Conservation (phyloP, 208 protist genomes). For the Strigomonas galati region DNA sequence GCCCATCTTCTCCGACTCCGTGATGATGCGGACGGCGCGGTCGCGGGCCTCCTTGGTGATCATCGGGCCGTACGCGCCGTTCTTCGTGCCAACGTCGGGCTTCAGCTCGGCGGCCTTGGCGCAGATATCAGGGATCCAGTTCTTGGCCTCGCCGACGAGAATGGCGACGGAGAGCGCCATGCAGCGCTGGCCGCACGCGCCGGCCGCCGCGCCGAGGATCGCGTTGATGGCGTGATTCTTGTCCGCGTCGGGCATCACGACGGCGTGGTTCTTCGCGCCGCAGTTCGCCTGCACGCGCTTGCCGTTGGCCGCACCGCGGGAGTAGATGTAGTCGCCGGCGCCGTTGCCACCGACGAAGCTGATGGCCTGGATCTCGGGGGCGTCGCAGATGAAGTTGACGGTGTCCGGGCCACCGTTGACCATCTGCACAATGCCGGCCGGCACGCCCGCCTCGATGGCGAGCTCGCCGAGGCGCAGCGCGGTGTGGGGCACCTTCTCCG, state of each 20-base stretch:
- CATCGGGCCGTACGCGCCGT: constrained; percentile 6
- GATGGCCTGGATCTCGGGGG: constrained; percentile 2
- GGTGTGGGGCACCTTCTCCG: constrained; percentile 13
- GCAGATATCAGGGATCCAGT: constrained; percentile 11
- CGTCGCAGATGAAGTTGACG: constrained; percentile 12
- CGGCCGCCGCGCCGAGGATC: neutral
- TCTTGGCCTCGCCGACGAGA: constrained; percentile 10
- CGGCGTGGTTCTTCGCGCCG: constrained; percentile 9
- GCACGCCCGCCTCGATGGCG: constrained; percentile 6
- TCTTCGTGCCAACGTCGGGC: constrained; percentile 11
- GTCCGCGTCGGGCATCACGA: constrained; percentile 9
- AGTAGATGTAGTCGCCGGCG: constrained; percentile 12
- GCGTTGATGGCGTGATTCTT: constrained; percentile 12
- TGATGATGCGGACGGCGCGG: constrained; percentile 2
- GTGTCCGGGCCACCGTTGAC: constrained; percentile 11
- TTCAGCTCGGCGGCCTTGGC: constrained; percentile 13
- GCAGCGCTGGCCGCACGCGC: constrained; percentile 13
- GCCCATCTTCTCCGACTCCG: constrained; percentile 9
- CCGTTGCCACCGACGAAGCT: constrained; percentile 10
- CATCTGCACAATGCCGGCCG: constrained; percentile 7
- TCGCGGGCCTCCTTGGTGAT: constrained; percentile 7
- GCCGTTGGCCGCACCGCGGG: constrained; percentile 6
- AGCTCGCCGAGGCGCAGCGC: constrained; percentile 11
- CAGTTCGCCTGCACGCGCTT: constrained; percentile 14
- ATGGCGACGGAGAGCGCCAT: constrained; percentile 11